Percentiles rank a stretch among this genome's conserved stretches.
Conservation (phyloP, 2,329 filamentous ascomycete species). For the Aureobasidium lini region DNA sequence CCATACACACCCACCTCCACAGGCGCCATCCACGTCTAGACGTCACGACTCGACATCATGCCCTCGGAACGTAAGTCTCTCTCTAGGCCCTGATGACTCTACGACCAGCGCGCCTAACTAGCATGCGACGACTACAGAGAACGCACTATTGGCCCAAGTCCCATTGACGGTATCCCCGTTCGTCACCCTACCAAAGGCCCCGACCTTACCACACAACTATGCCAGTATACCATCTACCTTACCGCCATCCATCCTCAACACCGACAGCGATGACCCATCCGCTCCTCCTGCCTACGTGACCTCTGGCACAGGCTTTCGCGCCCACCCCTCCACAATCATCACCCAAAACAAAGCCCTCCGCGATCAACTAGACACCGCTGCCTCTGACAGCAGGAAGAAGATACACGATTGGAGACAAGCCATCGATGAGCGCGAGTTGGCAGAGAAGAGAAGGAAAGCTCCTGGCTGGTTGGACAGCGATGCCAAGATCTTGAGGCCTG, state of each 20-base stretch:
- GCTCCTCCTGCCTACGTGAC: conserved; percentile 60
- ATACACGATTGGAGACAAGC: conserved; percentile 63
- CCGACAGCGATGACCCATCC: conserved; percentile 24
- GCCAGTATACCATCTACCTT: conserved; percentile 81
- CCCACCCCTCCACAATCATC: conserved; percentile 80
- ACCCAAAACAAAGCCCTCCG: conserved; percentile 72
- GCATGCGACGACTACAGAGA: conserved; percentile 28
- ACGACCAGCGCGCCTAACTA: not conserved
- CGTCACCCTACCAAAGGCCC: conserved; percentile 78
- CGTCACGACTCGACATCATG: not conserved
- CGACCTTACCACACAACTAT: conserved; percentile 93
- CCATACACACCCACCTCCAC: not conserved
- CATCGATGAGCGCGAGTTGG: conserved; percentile 58
- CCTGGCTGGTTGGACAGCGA: conserved; percentile 77
- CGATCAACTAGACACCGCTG: conserved; percentile 63
- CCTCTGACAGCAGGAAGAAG: conserved; percentile 59
- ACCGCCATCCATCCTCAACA: conserved; percentile 59
- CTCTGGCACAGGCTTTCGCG: conserved; percentile 67
- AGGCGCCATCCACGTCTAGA: not conserved
- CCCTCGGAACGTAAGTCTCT: conserved; percentile 6
- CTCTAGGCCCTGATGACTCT: not conserved
- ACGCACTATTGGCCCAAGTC: conserved; percentile 84
- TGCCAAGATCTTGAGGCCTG: conserved; percentile 60
- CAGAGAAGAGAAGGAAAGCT: conserved; percentile 71
- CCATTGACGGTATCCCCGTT: conserved; percentile 92